Percentiles rank a stretch among this genome's conserved stretches.
These are phyloP conservation scores for Xerocomellus chrysenteron DNA, from an alignment of 768 basidiomycete species.

Conservation along the genomic window DNA sequence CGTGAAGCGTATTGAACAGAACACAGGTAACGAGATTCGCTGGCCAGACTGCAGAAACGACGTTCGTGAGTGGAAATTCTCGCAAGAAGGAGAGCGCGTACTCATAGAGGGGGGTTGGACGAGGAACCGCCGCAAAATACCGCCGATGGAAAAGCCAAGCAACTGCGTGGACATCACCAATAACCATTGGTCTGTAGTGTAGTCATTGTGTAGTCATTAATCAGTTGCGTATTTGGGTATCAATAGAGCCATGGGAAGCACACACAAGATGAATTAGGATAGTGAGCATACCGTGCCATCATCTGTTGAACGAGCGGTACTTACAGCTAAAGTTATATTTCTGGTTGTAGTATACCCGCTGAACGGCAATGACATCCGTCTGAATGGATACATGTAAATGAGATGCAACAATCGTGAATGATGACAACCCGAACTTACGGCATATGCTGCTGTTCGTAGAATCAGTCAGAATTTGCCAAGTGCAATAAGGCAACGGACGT, in stretches of 20 bases:
- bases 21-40: slow-evolving; percentile 67
- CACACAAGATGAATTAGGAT: background rate
- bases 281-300: background rate
- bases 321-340: slow-evolving; percentile 49
- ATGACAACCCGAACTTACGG: slow-evolving; percentile 22
- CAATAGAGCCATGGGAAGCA: background rate
- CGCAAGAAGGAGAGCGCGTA: slow-evolving; percentile 21
- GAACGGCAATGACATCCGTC: slow-evolving; percentile 74
- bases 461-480: background rate
- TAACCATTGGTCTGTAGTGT: slow-evolving; percentile 51
- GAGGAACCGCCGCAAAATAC: slow-evolving; percentile 58
- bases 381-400: slow-evolving; percentile 4
- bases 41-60: slow-evolving; percentile 66
- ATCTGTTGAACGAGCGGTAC: slow-evolving; percentile 13
- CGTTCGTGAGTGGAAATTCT: background rate
- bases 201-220: no score
- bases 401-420: background rate
- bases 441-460: slow-evolving; percentile 43
- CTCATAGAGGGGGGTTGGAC: slow-evolving; percentile 70
- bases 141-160: slow-evolving; percentile 63
- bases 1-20: slow-evolving; percentile 73
- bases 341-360: slow-evolving; percentile 66
- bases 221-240: slow-evolving; percentile 21
- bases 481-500: slow-evolving; percentile 3
- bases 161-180: slow-evolving; percentile 71